phyloP scores from a whole-genome alignment of 352 stramenopile genomes.

The Phytopythium vexans region DNA sequence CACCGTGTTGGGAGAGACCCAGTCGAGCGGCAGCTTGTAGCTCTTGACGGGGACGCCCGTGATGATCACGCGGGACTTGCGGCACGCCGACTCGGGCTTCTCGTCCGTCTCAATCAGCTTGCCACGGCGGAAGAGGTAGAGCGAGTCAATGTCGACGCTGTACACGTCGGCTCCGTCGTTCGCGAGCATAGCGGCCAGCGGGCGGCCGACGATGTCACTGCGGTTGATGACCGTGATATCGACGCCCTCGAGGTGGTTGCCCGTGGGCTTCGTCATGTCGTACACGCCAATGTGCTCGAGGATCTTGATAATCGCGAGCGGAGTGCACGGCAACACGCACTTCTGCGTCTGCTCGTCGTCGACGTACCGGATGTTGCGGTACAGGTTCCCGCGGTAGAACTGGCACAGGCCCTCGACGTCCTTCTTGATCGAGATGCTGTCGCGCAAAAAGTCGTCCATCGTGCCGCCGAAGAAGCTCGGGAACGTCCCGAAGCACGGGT shows the following conservation, averaged over 20 bases:
- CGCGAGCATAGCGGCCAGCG: slow-evolving; percentile 94
- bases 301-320: slow-evolving; percentile 94
- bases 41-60: slow-evolving; percentile 92
- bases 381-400: slow-evolving; percentile 96
- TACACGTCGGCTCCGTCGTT: slow-evolving; percentile 95
- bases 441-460: slow-evolving; percentile 98
- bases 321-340: slow-evolving; percentile 96
- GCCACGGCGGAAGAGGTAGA: slow-evolving; percentile 92
- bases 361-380: slow-evolving; percentile 96
- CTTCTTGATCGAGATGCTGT: slow-evolving; percentile 95
- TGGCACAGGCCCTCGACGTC: slow-evolving; percentile 96
- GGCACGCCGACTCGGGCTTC: slow-evolving; percentile 85
- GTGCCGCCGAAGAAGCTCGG: slow-evolving; percentile 95
- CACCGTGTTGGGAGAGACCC: slow-evolving; percentile 89
- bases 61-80: slow-evolving; percentile 92
- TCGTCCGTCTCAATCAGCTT: slow-evolving; percentile 86
- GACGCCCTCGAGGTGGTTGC: slow-evolving; percentile 74
- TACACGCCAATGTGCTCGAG: slow-evolving; percentile 91
- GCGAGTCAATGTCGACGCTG: slow-evolving; percentile 94
- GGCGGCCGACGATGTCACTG: slow-evolving; percentile 95
- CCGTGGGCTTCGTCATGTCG: slow-evolving; percentile 56
- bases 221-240: slow-evolving; percentile 97
- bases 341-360: slow-evolving; percentile 91
- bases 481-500: slow-evolving; percentile 96
- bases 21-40: slow-evolving; percentile 92